Evolutionary conservation across 495 filamentous ascomycete species (phyloP).

Genomic region (Lasiosphaeris hirsuta): DNA sequence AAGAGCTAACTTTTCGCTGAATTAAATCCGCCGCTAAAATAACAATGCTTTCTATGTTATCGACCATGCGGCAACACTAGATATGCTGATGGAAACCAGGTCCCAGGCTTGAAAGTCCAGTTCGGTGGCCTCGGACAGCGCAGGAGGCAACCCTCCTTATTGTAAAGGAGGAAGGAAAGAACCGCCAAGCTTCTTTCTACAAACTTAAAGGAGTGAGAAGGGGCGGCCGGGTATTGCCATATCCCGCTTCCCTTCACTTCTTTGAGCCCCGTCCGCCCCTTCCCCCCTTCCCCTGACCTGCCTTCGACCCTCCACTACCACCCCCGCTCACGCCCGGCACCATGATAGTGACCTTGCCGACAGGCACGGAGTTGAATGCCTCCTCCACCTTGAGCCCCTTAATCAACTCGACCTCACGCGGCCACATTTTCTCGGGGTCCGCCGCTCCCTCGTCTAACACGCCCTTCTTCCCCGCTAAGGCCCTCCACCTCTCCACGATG

Average conservation of each 20-base stretch:
- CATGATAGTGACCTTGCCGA: slow-evolving; percentile 83
- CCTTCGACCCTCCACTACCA: slow-evolving; percentile 39
- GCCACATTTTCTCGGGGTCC: slow-evolving; percentile 76
- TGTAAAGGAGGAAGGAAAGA: too few relatives aligned
- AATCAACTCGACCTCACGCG: slow-evolving; percentile 76
- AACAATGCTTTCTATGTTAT: too few relatives aligned
- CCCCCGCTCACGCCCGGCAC: slow-evolving; percentile 49
- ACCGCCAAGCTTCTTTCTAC: too few relatives aligned
- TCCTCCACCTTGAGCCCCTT: slow-evolving; percentile 77
- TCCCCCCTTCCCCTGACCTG: neutral
- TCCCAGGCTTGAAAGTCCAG: neutral
- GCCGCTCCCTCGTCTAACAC: slow-evolving; percentile 52
- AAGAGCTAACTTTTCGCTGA: too few relatives aligned
- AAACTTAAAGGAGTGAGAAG: too few relatives aligned
- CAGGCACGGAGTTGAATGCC: slow-evolving; percentile 74
- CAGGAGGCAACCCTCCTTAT: too few relatives aligned
- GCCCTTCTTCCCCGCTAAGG: slow-evolving; percentile 53
- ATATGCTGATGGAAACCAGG: too few relatives aligned
- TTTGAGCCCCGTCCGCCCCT: slow-evolving; percentile 18
- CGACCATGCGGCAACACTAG: too few relatives aligned
- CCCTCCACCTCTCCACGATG: slow-evolving; percentile 73
- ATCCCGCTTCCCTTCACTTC: slow-evolving; percentile 11
- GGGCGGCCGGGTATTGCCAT: neutral
- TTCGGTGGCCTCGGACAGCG: neutral
- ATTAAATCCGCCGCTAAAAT: too few relatives aligned